These are phyloP conservation scores for Tirmania nivea DNA, from an alignment of 495 filamentous ascomycete species.

Conservation along the genomic window DNA sequence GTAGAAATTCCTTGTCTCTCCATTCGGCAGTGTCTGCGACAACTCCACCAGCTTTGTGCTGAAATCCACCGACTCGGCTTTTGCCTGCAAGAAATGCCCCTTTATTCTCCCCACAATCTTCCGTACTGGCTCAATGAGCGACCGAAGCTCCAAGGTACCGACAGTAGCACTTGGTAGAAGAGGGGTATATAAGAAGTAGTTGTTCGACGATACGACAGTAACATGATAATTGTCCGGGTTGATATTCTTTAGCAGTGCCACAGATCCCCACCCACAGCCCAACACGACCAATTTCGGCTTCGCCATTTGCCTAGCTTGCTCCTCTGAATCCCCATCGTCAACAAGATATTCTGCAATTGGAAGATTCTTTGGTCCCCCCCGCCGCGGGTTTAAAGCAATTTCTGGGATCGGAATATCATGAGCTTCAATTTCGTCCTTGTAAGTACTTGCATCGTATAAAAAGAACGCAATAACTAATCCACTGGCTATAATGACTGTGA, in stretches of 20 bases:
- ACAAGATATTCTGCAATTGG: slow-evolving; percentile 57
- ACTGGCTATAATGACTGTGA: slow-evolving; percentile 33
- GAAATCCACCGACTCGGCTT: slow-evolving; percentile 74
- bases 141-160: slow-evolving; percentile 75
- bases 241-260: slow-evolving; percentile 75
- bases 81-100: slow-evolving; percentile 77
- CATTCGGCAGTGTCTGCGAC: slow-evolving; percentile 44
- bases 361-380: slow-evolving; percentile 86
- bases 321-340: slow-evolving; percentile 61
- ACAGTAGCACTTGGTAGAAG: slow-evolving; percentile 96
- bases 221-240: slow-evolving; percentile 82
- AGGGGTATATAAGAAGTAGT: slow-evolving; percentile 95
- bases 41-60: slow-evolving; percentile 78
- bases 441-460: slow-evolving; percentile 82
- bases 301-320: slow-evolving; percentile 44
- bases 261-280: slow-evolving; percentile 87
- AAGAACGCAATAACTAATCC: slow-evolving; percentile 59
- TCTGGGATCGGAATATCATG: slow-evolving; percentile 64
- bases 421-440: slow-evolving; percentile 40
- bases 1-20: slow-evolving; percentile 62
- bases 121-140: slow-evolving; percentile 79
- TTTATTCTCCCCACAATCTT: slow-evolving; percentile 52
- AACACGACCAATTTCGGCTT: slow-evolving; percentile 85
- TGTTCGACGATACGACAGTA: slow-evolving; percentile 78
- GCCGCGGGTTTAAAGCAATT: slow-evolving; percentile 54